phyloP scores from a whole-genome alignment of 495 filamentous ascomycete genomes.

The Aspergillus incahuasiensis region DNA sequence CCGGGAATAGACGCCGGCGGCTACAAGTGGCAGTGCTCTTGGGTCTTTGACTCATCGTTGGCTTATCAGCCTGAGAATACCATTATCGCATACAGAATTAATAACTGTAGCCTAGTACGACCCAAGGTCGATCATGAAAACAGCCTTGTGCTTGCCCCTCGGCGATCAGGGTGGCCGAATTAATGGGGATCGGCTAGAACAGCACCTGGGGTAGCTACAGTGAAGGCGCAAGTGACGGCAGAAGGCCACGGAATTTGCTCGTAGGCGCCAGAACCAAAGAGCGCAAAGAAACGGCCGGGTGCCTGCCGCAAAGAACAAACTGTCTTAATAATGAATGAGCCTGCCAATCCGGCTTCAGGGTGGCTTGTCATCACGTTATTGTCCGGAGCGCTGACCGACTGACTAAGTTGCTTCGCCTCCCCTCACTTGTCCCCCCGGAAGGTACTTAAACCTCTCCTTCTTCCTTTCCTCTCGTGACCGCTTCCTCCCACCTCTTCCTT shows the following conservation, averaged over 20 bases:
- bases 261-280: constrained; percentile 17
- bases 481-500: constrained; percentile 20
- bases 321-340: constrained; percentile 5
- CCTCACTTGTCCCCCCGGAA: constrained; percentile 19
- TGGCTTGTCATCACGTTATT: constrained; percentile 30
- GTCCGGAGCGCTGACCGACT: constrained; percentile 35
- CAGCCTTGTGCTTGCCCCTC: not conserved
- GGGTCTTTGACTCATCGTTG: constrained; percentile 6
- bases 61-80: not conserved
- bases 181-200: not conserved
- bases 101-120: not conserved
- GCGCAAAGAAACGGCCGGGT: constrained; percentile 1
- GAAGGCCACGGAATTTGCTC: constrained; percentile 13
- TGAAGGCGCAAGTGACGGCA: not conserved
- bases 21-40: constrained; percentile 7
- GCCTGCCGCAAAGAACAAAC: constrained; percentile 1
- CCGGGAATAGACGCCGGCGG: not conserved
- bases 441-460: constrained; percentile 21
- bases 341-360: constrained; percentile 16
- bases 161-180: not conserved
- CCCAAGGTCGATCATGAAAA: not conserved
- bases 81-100: too few species aligned
- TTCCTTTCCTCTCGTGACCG: constrained; percentile 16
- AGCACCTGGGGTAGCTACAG: not conserved
- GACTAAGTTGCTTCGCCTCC: constrained; percentile 40